Base-by-base conservation (phyloP, 768 basidiomycete species). In the Pisolithus tinctorius region DNA sequence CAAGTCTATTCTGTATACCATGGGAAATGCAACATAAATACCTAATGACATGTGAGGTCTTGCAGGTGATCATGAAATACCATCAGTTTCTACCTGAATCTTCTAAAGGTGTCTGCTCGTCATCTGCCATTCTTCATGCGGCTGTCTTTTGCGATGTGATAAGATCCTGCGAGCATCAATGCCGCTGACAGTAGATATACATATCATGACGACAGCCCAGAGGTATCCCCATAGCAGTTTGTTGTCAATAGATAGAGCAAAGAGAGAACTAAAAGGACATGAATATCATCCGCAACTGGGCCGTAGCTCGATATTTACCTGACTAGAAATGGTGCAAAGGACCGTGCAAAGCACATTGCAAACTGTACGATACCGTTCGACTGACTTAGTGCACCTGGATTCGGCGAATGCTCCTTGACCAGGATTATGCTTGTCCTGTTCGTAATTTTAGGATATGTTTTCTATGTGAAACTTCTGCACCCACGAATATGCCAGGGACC, bases 301-400 rank as follows among this genome's bases (percentile, higher is more conserved):
- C 20, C 6, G 26, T 25, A 14, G 39, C 13, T 30, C 7, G 5
- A 27, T 2, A 26, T 40, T 5, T 36, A 80, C 81, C 80, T 82
- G 48, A 79, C 79, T 44, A 83, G 70, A 41, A 81, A 81, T 2
- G 84, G 83, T 40, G 77, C 74, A 45, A 83, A 61, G 1, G 81
- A 75, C 27, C 84, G 74, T 23, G 81, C 72, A 23, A 73, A 62
- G 56, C 80, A 81, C 80, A 82, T 82, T 7, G 74, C 68, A 45
- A 80, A 73, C 55, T 84, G 81, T 9, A 82, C 75, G 20, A 84
- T 70, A 5, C 83, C 84, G 58, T 86, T 86, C 1, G 80, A 78
- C 42, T 77, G 74, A 1, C 83, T 84, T 16, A 87, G 69, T 16
- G 76, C 71, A 14, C 72, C 69, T 4, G 79, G 71, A 25, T 67